phyloP scores from a whole-genome alignment of 768 basidiomycete species.

The Melanogaster broomeanus region DNA sequence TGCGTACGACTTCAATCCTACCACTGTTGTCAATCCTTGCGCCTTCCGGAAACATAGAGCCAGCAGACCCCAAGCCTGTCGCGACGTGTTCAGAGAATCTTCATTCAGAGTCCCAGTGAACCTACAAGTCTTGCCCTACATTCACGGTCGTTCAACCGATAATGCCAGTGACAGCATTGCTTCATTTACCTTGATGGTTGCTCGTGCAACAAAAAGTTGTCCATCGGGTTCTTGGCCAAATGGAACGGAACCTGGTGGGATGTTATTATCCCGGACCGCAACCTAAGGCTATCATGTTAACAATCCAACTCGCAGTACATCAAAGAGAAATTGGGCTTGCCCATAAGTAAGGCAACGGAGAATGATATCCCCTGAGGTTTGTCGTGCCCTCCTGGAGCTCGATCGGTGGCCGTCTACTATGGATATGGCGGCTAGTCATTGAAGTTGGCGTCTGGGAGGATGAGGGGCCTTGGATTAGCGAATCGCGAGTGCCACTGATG shows the following conservation, averaged over 20 bases:
- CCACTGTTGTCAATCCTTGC: constrained; percentile 10
- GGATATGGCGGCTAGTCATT: not conserved
- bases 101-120: not conserved
- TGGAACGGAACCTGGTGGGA: constrained; percentile 22
- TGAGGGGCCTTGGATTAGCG: too few relatives aligned
- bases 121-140: constrained; percentile 22
- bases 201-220: constrained; percentile 21
- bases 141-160: not conserved
- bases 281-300: constrained; percentile 15
- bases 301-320: not conserved
- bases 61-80: constrained; percentile 3
- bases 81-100: too few relatives aligned
- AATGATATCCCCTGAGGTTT: not conserved
- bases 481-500: too few relatives aligned
- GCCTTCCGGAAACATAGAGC: constrained; percentile 6
- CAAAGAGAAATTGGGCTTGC: constrained; percentile 1
- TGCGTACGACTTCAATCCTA: not conserved
- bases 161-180: not conserved
- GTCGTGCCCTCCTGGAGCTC: not conserved
- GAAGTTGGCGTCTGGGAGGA: not conserved
- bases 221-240: constrained; percentile 1
- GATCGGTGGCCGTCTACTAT: too few relatives aligned
- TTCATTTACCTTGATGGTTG: constrained; percentile 11
- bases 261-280: constrained; percentile 3
- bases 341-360: constrained; percentile 14